Base-by-base conservation (phyloP, 257 asterid species). In the Solanum etuberosum region DNA sequence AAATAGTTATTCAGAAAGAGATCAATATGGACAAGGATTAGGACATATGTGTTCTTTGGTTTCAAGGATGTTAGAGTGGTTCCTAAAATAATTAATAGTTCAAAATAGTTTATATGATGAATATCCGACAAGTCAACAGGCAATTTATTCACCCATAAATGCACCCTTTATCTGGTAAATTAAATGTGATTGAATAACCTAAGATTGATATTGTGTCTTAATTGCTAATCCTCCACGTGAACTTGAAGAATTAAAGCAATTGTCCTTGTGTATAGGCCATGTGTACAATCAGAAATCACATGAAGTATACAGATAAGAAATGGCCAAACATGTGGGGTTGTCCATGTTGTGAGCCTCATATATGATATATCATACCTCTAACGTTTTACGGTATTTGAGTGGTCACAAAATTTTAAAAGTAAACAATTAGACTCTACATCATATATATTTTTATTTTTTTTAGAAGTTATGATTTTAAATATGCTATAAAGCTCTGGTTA, bases 301-400 rank as follows among this genome's bases (percentile, higher is more conserved):
- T 38, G 83, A 76, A 76, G 34, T 76, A n/a, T 74, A 73, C 18
- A 86, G 34, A 78, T 61, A 54, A 37, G 67, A 40, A 37, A 83
- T 86, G 87, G 84, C 57, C 54, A 37, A 67, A 83, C 92, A 89
- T 90, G 93, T 91, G 93, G 92, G 91, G 83, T 85, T 23, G 13
- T 38, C 12, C 32, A 13, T 74, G 57, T 37, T 38, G 83, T 21
- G 23, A 71, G 1, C 7, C 13, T 46, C 23, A 15, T 48, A 48
- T 1, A 43, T 43, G 15, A 42, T 34, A 34, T 73, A 73, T 20
- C 48, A 10, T 21, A 37, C 82, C 51, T 5, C 51, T 35, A 13
- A 13, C 21, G 35, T 65, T 29, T 6, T 29, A 34, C 29, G 37
- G 20, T 29, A 31, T 70, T 31, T 46, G 13, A 31, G 6, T 16